phyloP scores from a whole-genome alignment of 2,329 filamentous ascomycete genomes.

The Scedosporium aurantiacum region DNA sequence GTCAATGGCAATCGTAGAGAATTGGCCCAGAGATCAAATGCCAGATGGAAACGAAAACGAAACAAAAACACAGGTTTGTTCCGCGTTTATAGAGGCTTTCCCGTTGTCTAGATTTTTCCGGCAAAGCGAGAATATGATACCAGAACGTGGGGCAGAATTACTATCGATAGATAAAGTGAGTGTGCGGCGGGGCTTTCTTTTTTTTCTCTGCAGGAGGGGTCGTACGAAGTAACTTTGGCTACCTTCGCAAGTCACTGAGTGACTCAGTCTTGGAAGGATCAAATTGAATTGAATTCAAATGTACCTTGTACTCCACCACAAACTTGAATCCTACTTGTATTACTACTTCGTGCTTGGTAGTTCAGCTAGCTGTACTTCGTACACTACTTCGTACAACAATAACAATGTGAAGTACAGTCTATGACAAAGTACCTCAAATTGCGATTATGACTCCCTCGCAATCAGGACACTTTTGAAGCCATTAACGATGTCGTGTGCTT shows the following conservation, averaged over 20 bases:
- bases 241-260: background rate
- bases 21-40: background rate
- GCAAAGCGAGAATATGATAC: background rate
- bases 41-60: background rate
- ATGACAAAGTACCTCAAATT: background rate
- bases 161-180: background rate
- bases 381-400: too few species aligned
- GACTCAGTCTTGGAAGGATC: background rate
- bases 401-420: too few species aligned
- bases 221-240: background rate
- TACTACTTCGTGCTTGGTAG: too few species aligned
- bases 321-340: too few species aligned
- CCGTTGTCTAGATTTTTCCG: background rate
- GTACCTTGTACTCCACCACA: background rate
- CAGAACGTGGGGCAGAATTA: background rate
- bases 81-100: background rate
- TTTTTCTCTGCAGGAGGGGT: background rate
- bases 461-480: background rate
- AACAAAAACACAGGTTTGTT: background rate
- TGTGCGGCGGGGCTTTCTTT: background rate
- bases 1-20: background rate
- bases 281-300: background rate
- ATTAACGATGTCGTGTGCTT: background rate
- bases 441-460: background rate
- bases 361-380: too few species aligned